These are phyloP conservation scores for Tranzscheliella williamsii DNA, from an alignment of 1,284 basidiomycete species.

Conservation along the genomic window DNA sequence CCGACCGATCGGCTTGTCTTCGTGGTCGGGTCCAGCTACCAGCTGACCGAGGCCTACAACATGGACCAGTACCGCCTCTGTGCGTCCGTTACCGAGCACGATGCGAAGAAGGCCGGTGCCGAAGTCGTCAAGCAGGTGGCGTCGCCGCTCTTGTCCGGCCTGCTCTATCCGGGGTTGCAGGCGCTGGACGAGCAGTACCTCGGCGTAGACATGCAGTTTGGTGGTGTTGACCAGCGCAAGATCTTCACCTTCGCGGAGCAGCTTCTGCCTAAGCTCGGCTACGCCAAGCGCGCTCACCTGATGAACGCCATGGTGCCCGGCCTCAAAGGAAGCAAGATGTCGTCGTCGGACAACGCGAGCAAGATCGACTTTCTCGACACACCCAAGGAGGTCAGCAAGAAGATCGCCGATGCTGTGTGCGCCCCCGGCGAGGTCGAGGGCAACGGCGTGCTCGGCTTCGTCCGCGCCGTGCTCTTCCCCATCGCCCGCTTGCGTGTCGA, in stretches of 20 bases:
- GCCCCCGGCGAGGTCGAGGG: slow-evolving; percentile 81
- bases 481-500: slow-evolving; percentile 65
- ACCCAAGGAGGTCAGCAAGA: slow-evolving; percentile 79
- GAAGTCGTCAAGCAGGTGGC: slow-evolving; percentile 99
- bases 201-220: slow-evolving; percentile 95
- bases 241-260: slow-evolving; percentile 98
- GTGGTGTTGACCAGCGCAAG: slow-evolving; percentile 97
- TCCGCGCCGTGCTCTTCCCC: slow-evolving; percentile 84
- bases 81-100: slow-evolving; percentile 88
- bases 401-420: slow-evolving; percentile 91
- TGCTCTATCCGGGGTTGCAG: slow-evolving; percentile 95
- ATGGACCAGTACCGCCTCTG: slow-evolving; percentile 91
- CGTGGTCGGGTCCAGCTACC: slow-evolving; percentile 87
- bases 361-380: slow-evolving; percentile 98
- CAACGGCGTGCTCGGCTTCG: slow-evolving; percentile 90
- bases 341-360: slow-evolving; percentile 91
- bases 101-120: slow-evolving; percentile 97
- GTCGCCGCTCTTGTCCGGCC: slow-evolving; percentile 82
- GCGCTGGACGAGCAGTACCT: slow-evolving; percentile 98
- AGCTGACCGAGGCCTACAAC: slow-evolving; percentile 87
- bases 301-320: slow-evolving; percentile 99
- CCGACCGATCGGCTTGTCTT: slow-evolving; percentile 75
- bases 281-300: slow-evolving; percentile 90
- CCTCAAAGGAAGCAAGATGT: slow-evolving; percentile 93
- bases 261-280: slow-evolving; percentile 90